Base-by-base conservation (phyloP, 2,329 filamentous ascomycete genomes). In the Monosporascus sp. region DNA sequence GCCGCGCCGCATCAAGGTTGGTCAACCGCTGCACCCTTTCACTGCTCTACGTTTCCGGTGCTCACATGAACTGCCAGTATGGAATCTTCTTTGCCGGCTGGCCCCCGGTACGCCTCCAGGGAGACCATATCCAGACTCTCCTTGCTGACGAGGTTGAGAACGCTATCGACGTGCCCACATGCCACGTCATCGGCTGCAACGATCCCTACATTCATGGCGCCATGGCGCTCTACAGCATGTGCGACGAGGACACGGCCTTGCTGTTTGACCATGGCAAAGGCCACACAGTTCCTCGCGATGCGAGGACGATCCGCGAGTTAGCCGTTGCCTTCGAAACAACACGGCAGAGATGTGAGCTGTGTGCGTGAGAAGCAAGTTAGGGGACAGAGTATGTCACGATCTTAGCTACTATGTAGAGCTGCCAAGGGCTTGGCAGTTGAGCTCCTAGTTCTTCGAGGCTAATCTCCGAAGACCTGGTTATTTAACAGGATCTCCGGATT, bases 191-290 rank as follows among this genome's bases (percentile, higher is more conserved):
- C 54, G 69, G 69, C n/a, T 66, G 65, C 41, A 62, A 58, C 60
- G 77, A 80, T 60, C 76, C 76, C 2, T 79, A 78, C 56, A 62
- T 77, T 1, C 65, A 73, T 34, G 75, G 74, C 0, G 71, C 73
- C 1, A 70, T 78, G 53, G 74, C 75, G 1, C 61, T 79, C 20
- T 77, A 72, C 62, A 78, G 78, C 60, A 66, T 78, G 22, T 80
- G 75, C 61, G 70, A 77, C 46, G 69, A 66, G 15, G 72, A 76
- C 50, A 67, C 62, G 2, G 73, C 75, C 0, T 61, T 67, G 22
- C 65, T 80, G 51, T 79, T 78, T 52, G 77, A 80, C 61, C 75
- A 78, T 54, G 76, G 75, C 15, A 74, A 77, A 49, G 77, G 76
- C 0, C 77, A 80, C 60, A 74, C 74, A 6, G 70, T 80, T 9